Conservation (phyloP, 805 yeast genomes). For the Metschnikowia colocasiae region DNA sequence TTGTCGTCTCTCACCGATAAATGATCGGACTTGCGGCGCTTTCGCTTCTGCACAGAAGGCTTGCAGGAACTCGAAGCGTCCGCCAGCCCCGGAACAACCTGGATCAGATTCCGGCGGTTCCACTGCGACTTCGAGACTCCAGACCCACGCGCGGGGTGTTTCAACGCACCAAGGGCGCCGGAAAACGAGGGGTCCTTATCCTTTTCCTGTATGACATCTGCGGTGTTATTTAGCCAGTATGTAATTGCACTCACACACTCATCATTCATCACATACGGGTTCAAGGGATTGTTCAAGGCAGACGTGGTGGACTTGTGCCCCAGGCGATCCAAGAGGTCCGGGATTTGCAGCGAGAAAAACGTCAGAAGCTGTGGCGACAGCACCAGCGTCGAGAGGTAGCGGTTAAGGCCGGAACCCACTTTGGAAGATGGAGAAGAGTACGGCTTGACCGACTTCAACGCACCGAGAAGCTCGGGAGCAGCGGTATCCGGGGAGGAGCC, state of each 20-base stretch:
- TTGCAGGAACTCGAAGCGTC: conserved; percentile 1
- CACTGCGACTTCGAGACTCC: conserved; percentile 21
- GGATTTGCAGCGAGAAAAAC: conserved; percentile 10
- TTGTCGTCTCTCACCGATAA: conserved; percentile 1
- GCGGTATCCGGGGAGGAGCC: neutral
- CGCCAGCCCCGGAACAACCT: conserved; percentile 9
- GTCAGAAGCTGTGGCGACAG: conserved; percentile 17
- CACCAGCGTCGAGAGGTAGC: conserved; percentile 14
- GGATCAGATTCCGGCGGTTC: conserved; percentile 17
- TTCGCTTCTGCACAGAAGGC: conserved; percentile 11
- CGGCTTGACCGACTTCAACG: neutral
- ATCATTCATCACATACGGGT: conserved; percentile 30
- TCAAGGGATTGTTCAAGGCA: conserved; percentile 11
- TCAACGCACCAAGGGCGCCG: neutral
- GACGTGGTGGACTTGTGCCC: neutral
- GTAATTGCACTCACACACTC: conserved; percentile 39
- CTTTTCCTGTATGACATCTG: conserved; percentile 17
- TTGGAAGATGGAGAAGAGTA: neutral
- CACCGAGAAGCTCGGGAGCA: neutral
- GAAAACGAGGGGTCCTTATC: conserved; percentile 5
- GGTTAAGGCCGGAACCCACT: neutral
- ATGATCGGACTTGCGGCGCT: conserved; percentile 13
- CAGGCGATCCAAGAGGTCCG: conserved; percentile 5
- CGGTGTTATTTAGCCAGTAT: conserved; percentile 27
- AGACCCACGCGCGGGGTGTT: conserved; percentile 29